phyloP scores from a whole-genome alignment of 805 yeast genomes.

The Lipomyces mesembrius region DNA sequence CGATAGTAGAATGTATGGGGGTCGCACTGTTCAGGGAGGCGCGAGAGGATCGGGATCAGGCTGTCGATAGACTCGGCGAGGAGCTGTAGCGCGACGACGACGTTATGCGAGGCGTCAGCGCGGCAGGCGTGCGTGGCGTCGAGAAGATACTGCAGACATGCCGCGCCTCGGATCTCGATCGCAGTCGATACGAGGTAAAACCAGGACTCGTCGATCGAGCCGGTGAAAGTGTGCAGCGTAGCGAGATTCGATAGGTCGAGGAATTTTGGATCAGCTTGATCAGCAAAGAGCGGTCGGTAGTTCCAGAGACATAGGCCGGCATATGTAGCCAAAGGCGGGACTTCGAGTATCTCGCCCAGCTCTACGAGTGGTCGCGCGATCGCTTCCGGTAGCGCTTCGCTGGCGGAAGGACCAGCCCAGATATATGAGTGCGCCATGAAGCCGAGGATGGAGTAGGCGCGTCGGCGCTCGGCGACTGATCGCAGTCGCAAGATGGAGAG shows the following conservation, averaged over 20 bases:
- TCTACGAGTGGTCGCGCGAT: slow-evolving; percentile 72
- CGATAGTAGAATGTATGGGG: slow-evolving; percentile 89
- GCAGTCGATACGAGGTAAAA: slow-evolving; percentile 86
- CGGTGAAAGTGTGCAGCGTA: slow-evolving; percentile 84
- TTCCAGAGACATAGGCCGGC: slow-evolving; percentile 91
- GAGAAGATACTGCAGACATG: slow-evolving; percentile 67
- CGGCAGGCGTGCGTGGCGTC: slow-evolving; percentile 65
- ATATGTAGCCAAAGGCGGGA: slow-evolving; percentile 88
- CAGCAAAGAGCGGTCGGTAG: slow-evolving; percentile 44
- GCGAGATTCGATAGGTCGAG: slow-evolving; percentile 71
- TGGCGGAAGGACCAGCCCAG: slow-evolving; percentile 75
- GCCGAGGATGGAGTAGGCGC: slow-evolving; percentile 81
- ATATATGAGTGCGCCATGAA: slow-evolving; percentile 87
- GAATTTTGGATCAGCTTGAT: slow-evolving; percentile 52
- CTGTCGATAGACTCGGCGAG: slow-evolving; percentile 77
- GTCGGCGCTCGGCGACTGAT: slow-evolving; percentile 60
- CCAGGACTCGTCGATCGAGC: slow-evolving; percentile 91
- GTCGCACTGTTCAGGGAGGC: slow-evolving; percentile 92
- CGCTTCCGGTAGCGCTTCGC: slow-evolving; percentile 61
- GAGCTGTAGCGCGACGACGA: slow-evolving; percentile 57
- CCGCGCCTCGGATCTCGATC: slow-evolving; percentile 82
- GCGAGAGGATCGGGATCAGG: slow-evolving; percentile 71
- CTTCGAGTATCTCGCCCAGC: slow-evolving; percentile 61
- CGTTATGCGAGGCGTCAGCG: slow-evolving; percentile 50
- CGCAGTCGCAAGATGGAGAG: slow-evolving; percentile 55